A percentile compares a stretch with the other conserved stretches of the same genome.
phyloP scores from a whole-genome alignment of 176 grass and related monocot species.

The Canna indica region DNA sequence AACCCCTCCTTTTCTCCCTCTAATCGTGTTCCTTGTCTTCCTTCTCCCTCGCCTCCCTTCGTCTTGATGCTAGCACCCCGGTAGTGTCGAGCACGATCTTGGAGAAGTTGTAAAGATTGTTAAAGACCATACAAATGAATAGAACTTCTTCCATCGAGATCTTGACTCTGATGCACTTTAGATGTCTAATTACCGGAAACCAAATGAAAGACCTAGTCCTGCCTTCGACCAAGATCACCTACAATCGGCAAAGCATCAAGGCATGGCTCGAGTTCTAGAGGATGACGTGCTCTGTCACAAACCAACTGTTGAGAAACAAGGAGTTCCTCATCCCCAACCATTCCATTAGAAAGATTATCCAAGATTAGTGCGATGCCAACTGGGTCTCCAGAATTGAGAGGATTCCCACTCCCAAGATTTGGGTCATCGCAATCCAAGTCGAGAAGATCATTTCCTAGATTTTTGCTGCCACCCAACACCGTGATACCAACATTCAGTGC shows the following conservation, averaged over 20 bases:
- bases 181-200: conserved; percentile 71
- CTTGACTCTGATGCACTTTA: conserved; percentile 37
- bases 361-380: conserved; percentile 84
- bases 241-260: conserved; percentile 58
- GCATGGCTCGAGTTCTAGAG: conserved; percentile 50
- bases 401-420: conserved; percentile 69
- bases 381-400: conserved; percentile 46
- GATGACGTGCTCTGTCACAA: conserved; percentile 47
- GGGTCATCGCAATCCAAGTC: conserved; percentile 31
- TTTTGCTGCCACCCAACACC: neutral
- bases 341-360: conserved; percentile 46
- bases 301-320: conserved; percentile 16
- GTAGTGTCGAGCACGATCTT: too few relatives aligned
- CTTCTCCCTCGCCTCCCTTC: too few relatives aligned
- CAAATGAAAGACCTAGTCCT: conserved; percentile 71
- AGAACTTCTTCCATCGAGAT: neutral
- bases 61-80: too few relatives aligned
- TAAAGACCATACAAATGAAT: neutral
- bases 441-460: conserved; percentile 31
- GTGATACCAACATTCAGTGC: conserved; percentile 20
- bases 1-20: too few relatives aligned
- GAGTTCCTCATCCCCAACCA: conserved; percentile 72
- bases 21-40: too few relatives aligned
- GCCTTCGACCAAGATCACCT: conserved; percentile 62
- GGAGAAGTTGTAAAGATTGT: too few relatives aligned